Conservation (phyloP, 2,329 filamentous ascomycete species). For the Colletotrichum tofieldiae region DNA sequence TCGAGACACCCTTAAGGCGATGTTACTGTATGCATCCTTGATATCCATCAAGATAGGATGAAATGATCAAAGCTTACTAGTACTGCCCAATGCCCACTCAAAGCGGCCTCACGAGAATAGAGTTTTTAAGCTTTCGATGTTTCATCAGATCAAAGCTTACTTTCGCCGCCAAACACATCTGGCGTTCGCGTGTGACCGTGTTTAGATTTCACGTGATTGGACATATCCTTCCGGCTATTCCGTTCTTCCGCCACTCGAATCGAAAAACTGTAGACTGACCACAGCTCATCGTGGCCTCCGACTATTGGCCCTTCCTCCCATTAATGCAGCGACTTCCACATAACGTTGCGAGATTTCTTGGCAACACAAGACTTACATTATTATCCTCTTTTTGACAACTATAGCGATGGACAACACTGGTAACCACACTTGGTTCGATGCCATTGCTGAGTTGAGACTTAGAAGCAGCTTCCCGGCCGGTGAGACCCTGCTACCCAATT, state of each 20-base stretch:
- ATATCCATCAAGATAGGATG: background rate
- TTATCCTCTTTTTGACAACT: too few relatives aligned
- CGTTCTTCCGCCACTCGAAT: background rate
- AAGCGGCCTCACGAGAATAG: background rate
- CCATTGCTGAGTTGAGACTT: conserved; percentile 22
- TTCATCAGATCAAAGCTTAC: conserved; percentile 36
- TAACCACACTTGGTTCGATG: conserved; percentile 20
- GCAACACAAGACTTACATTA: background rate
- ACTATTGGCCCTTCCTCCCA: too few relatives aligned
- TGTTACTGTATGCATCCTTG: background rate
- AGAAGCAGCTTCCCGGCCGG: background rate
- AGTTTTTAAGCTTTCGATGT: background rate
- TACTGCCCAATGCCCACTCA: background rate
- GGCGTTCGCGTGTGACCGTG: conserved; percentile 7
- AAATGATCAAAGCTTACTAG: conserved; percentile 9
- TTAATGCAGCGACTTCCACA: background rate
- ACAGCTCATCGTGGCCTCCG: background rate
- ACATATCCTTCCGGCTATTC: background rate
- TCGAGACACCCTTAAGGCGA: background rate
- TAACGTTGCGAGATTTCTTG: too few relatives aligned
- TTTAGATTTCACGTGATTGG: background rate
- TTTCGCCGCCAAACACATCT: background rate
- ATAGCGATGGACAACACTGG: background rate
- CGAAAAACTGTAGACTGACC: background rate
- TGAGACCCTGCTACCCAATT: conserved; percentile 9